These are phyloP conservation scores for Diddensiella caesifluorescens DNA, from an alignment of 805 yeast genomes.

Conservation along the genomic window DNA sequence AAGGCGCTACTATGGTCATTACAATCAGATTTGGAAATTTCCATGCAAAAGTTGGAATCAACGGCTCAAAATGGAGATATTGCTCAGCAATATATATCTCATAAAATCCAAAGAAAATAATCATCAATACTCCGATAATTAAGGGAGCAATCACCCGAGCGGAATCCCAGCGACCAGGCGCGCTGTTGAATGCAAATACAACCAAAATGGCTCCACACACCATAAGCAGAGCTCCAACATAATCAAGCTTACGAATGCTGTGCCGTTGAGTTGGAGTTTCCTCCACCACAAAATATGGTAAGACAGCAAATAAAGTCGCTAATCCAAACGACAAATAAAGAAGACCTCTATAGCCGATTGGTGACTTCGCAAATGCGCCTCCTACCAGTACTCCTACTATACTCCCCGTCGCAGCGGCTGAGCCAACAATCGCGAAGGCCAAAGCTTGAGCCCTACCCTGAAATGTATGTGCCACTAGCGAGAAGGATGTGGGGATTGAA, in stretches of 20 bases:
- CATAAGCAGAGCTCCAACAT: conserved; percentile 32
- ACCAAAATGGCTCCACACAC: conserved; percentile 37
- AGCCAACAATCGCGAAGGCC: conserved; percentile 29
- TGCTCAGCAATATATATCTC: conserved; percentile 28
- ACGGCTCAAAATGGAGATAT: conserved; percentile 20
- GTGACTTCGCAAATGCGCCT: conserved; percentile 39
- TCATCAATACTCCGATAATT: conserved; percentile 35
- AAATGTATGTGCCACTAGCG: conserved; percentile 32
- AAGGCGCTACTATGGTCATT: conserved; percentile 22
- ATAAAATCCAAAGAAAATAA: conserved; percentile 29
- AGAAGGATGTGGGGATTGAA: conserved; percentile 37
- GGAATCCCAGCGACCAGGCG: conserved; percentile 40
- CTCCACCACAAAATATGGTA: conserved; percentile 30
- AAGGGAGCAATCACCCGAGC: conserved; percentile 42
- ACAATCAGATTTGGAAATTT: conserved; percentile 27
- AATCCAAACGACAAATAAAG: conserved; percentile 38
- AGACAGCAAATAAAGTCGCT: conserved; percentile 20
- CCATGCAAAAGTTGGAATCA: conserved; percentile 31
- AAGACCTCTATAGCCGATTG: conserved; percentile 38
- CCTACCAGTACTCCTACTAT: conserved; percentile 41
- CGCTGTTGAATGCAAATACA: conserved; percentile 43
- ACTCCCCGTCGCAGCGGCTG: conserved; percentile 29
- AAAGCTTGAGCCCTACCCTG: conserved; percentile 27
- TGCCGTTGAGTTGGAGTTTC: conserved; percentile 23
- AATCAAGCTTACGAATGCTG: conserved; percentile 33